These are phyloP conservation scores for Aureobasidium sp. DNA, from an alignment of 2,329 filamentous ascomycete species.

Conservation along the genomic window DNA sequence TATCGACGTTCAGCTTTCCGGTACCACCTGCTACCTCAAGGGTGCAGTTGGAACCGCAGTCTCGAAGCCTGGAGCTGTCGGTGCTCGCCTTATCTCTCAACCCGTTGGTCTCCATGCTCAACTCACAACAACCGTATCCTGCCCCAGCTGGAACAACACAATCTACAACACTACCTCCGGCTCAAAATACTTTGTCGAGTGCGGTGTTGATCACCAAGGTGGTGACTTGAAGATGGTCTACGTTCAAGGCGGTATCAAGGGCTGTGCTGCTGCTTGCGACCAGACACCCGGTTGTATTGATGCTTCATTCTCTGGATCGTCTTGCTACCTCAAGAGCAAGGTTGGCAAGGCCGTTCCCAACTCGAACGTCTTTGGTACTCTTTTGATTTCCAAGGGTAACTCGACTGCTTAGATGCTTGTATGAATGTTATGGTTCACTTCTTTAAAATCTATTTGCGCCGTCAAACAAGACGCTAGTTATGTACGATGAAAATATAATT, in stretches of 20 bases:
- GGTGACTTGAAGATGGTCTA: slow-evolving; percentile 20
- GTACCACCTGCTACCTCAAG: slow-evolving; percentile 24
- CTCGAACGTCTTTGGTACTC: not conserved
- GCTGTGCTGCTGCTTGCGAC: slow-evolving; percentile 24
- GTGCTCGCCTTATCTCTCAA: slow-evolving; percentile 13
- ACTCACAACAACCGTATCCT: slow-evolving; percentile 11
- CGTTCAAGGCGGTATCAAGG: slow-evolving; percentile 17
- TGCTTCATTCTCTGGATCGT: slow-evolving; percentile 21
- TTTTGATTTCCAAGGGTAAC: not conserved
- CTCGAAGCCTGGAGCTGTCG: slow-evolving; percentile 13
- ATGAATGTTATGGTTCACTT: not conserved
- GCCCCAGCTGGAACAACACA: slow-evolving; percentile 17
- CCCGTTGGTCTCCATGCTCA: not conserved
- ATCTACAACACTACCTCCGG: slow-evolving; percentile 12
- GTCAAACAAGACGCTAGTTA: no score
- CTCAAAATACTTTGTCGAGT: slow-evolving; percentile 21
- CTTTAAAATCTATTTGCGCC: no score
- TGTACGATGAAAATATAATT: no score
- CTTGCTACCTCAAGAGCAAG: slow-evolving; percentile 24
- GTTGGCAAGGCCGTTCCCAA: slow-evolving; percentile 17
- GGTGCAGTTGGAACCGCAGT: slow-evolving; percentile 12
- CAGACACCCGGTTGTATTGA: slow-evolving; percentile 24
- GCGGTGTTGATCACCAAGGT: slow-evolving; percentile 24
- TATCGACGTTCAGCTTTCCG: slow-evolving; percentile 19
- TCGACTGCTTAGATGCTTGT: not conserved